Evolutionary conservation across 257 asterid genomes (phyloP).

Genomic region (Ophiorrhiza pumila): DNA sequence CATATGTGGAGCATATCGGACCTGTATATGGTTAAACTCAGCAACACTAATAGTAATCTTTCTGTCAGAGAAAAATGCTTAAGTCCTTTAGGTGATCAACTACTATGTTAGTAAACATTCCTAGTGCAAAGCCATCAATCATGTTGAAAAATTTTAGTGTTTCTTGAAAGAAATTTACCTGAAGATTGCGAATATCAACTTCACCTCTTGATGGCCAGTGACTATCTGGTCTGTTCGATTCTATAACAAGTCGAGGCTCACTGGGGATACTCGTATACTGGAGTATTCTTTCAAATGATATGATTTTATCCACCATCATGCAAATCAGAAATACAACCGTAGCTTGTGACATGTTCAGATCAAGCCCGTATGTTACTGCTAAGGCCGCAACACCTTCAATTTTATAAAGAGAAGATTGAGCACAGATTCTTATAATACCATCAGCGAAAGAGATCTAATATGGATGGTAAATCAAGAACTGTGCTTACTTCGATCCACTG

Average conservation of each 20-base stretch:
- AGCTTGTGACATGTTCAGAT: slow-evolving; percentile 59
- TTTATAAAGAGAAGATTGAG: neutral
- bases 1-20: slow-evolving; percentile 87
- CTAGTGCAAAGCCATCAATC: neutral
- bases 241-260: slow-evolving; percentile 77
- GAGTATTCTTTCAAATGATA: slow-evolving; percentile 86
- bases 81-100: no score
- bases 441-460: neutral
- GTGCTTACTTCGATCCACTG: slow-evolving; percentile 70
- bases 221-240: slow-evolving; percentile 53
- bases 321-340: slow-evolving; percentile 73
- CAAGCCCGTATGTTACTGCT: slow-evolving; percentile 85
- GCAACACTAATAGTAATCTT: neutral
- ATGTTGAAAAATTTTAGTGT: neutral
- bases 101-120: no score
- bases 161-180: no score
- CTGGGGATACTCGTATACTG: slow-evolving; percentile 62
- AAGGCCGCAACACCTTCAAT: slow-evolving; percentile 80
- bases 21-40: slow-evolving; percentile 39
- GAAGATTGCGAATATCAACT: slow-evolving; percentile 64
- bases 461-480: slow-evolving; percentile 2
- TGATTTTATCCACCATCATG: slow-evolving; percentile 67
- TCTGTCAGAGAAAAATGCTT: neutral
- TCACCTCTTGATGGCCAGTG: slow-evolving; percentile 75
- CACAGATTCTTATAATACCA: neutral